phyloP scores from a whole-genome alignment of 2,329 filamentous ascomycete species.

The Hymenoscyphus scutula region DNA sequence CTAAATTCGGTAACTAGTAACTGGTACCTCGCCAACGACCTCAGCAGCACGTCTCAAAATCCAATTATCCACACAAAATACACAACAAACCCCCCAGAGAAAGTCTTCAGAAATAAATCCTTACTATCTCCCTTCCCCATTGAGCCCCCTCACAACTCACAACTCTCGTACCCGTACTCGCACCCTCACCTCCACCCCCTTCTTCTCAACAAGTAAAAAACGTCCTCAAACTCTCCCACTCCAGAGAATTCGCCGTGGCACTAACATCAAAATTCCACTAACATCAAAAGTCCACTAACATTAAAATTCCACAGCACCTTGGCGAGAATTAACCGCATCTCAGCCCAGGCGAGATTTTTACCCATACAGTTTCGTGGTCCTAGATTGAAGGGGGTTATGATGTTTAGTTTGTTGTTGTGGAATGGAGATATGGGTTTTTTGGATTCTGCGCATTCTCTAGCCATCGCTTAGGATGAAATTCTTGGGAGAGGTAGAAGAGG shows the following conservation, averaged over 20 bases:
- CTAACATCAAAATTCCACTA: constrained; percentile 8
- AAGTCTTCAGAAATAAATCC: no score
- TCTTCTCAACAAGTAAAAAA: constrained; percentile 11
- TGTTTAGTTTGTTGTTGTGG: constrained; percentile 34
- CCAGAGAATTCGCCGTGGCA: background rate
- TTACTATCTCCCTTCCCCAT: no score
- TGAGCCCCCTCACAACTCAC: background rate
- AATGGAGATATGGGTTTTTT: constrained; percentile 28
- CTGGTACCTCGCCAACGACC: constrained; percentile 22
- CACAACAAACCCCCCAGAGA: no score
- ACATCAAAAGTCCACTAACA: no score
- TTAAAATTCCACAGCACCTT: constrained; percentile 7
- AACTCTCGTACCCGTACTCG: background rate
- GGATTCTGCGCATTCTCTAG: constrained; percentile 21
- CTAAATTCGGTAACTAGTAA: constrained; percentile 27
- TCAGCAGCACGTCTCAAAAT: constrained; percentile 25
- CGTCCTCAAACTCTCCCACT: constrained; percentile 7
- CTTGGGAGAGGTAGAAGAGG: constrained; percentile 15
- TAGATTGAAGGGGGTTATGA: constrained; percentile 31
- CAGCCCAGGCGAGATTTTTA: constrained; percentile 7
- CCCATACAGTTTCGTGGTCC: constrained; percentile 36
- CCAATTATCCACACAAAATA: constrained; percentile 8
- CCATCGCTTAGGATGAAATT: constrained; percentile 19
- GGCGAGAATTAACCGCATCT: constrained; percentile 7
- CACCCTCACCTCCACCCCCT: background rate